Evolutionary conservation across 139 green algal genomes (phyloP).

Genomic region (Pseudopediastrum boryanum): DNA sequence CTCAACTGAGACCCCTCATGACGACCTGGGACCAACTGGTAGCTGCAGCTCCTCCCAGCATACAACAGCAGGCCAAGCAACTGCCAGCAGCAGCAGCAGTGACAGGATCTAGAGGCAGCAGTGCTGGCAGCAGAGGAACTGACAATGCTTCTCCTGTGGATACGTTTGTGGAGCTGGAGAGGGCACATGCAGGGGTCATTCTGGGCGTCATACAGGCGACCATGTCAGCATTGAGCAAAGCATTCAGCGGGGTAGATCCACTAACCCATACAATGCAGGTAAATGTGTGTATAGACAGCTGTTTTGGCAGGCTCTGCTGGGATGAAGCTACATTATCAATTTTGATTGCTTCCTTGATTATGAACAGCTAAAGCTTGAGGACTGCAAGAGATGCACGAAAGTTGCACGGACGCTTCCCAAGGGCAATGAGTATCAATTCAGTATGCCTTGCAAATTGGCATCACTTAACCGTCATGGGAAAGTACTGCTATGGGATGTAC

Average conservation of each 20-base stretch:
- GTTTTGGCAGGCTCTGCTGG: not conserved
- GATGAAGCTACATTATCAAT: not conserved
- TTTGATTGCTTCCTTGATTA: not conserved
- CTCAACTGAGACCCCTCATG: not conserved
- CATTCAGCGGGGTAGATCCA: constrained; percentile 51
- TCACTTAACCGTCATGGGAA: too few species aligned
- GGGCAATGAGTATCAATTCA: too few species aligned
- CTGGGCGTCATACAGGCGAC: constrained; percentile 45
- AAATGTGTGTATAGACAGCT: not conserved
- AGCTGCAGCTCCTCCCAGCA: not conserved
- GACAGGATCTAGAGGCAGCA: not conserved
- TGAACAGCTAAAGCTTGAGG: not conserved
- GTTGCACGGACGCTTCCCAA: too few species aligned
- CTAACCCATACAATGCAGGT: constrained; percentile 53
- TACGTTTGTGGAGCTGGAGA: constrained; percentile 68
- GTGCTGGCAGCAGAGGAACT: not conserved
- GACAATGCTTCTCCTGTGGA: constrained; percentile 41
- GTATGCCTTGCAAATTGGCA: too few species aligned
- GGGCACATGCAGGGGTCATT: constrained; percentile 39
- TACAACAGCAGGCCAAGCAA: not conserved
- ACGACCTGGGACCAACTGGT: not conserved
- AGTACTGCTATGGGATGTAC: not conserved
- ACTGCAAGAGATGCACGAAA: too few species aligned
- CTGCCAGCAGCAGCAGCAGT: not conserved
- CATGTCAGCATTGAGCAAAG: constrained; percentile 45